Base-by-base conservation (phyloP, 352 stramenopile species). In the Phytopythium chamaehyphon region DNA sequence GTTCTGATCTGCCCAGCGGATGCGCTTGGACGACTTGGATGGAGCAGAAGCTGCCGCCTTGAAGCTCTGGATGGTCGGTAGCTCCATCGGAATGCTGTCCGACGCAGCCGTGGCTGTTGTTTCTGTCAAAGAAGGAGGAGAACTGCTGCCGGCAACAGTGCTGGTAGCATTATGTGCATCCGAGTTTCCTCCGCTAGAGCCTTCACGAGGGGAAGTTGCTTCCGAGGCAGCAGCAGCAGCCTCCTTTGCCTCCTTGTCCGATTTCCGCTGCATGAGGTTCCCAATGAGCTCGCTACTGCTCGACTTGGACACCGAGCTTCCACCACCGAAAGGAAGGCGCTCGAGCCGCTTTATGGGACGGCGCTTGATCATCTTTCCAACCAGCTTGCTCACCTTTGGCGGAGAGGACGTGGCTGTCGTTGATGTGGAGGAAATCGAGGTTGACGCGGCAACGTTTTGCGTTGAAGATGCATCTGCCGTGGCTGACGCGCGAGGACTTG, bases 51-150 rank as follows among this genome's bases (percentile, higher is more conserved):
- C 35, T 33, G 55, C 78, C 4, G 69, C 71, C 40, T 90, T 89
- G 53, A 94, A 94, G 55, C 83, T 90, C 53, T 87, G 73, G 55
- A 94, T 94, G 3, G 83, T 86, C 12, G 83, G 83, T 42, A 94
- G 66, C 19, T 80, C 51, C 52, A 93, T 78, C 11, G 69, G 55
- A 22, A 50, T 18, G 8, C 38, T 31, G 16, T 19, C 26, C 26
- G 73, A 33, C 16, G 55, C 8, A 19, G 78, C 66, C 24, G 78
- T 76, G 14, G 64, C 66, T 24, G 54, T 71, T 26, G 26, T 62
- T 37, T 38, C 35, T 19, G 28, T 45, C 48, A 6, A 37, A 23
- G 24, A 33, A 33, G 54, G n/a, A 8, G 54, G 38, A 22, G 40
- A 44, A 35, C 43, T 57, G 14, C 54, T 42, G 40, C 79, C 67